Percentiles rank a stretch among this genome's conserved stretches.
phyloP scores from a whole-genome alignment of 768 basidiomycete species.

The Candolleomyces aberdarensis region DNA sequence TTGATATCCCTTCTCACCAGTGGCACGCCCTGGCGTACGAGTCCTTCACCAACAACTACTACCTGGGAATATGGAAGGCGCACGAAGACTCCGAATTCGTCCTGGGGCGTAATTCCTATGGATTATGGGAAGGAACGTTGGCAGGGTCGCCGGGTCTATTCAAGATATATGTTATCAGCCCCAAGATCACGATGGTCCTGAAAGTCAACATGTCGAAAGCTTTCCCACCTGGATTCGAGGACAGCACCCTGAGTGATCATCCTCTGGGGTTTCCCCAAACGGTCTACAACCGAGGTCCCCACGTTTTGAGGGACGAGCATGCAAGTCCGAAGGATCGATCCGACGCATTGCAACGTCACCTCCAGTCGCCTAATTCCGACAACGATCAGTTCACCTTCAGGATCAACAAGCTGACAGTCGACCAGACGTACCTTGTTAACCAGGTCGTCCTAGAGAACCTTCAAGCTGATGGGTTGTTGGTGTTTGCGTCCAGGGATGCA shows the following conservation, averaged over 20 bases:
- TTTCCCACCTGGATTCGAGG: slow-evolving; percentile 13
- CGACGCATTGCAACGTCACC: slow-evolving; percentile 15
- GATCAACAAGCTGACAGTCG: slow-evolving; percentile 17
- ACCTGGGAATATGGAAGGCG: slow-evolving; percentile 35
- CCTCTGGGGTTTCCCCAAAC: slow-evolving; percentile 13
- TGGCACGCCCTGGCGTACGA: slow-evolving; percentile 26
- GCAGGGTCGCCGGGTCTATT: slow-evolving; percentile 20
- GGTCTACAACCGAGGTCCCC: background rate
- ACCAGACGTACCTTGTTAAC: slow-evolving; percentile 17
- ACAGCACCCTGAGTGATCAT: slow-evolving; percentile 23
- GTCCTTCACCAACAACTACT: slow-evolving; percentile 23
- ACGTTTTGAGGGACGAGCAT: background rate
- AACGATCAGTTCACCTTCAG: slow-evolving; percentile 19
- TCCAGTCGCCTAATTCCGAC: slow-evolving; percentile 14
- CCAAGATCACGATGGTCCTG: slow-evolving; percentile 29
- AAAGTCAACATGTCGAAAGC: slow-evolving; percentile 9
- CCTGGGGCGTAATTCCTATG: slow-evolving; percentile 27
- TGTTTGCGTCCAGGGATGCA: slow-evolving; percentile 13
- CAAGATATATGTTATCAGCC: slow-evolving; percentile 33
- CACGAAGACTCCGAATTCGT: slow-evolving; percentile 30
- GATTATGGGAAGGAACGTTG: slow-evolving; percentile 31
- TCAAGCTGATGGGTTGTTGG: slow-evolving; percentile 10
- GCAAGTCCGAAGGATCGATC: background rate
- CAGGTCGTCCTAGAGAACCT: slow-evolving; percentile 14
- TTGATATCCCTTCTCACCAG: slow-evolving; percentile 12